Evolutionary conservation across 345 rosid genomes (phyloP).

Genomic region (Hibiscus tridactylites): DNA sequence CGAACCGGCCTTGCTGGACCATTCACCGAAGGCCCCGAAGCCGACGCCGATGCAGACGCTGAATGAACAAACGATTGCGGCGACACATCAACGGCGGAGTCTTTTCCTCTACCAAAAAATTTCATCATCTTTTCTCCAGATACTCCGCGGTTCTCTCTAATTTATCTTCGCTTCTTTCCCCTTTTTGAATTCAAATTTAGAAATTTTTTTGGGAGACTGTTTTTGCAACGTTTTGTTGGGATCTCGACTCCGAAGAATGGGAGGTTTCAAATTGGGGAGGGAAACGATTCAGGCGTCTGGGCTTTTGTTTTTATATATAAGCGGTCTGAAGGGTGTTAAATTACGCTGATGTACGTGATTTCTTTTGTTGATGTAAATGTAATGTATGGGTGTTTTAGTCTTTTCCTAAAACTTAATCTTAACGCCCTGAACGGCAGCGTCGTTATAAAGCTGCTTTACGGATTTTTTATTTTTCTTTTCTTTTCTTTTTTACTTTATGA

Average conservation of each 20-base stretch:
- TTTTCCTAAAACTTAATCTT: no score
- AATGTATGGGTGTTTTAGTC: no score
- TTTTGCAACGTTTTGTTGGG: no score
- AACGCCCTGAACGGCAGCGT: no score
- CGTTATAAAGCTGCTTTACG: no score
- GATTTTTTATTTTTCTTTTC: no score
- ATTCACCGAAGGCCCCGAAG: conserved; percentile 42
- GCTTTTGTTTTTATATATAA: background rate
- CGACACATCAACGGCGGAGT: conserved; percentile 26
- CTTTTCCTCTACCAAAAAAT: conserved; percentile 36
- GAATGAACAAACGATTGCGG: conserved; percentile 23
- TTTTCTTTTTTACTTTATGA: no score
- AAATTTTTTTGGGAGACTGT: no score
- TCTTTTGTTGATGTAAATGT: no score
- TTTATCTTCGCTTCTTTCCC: background rate
- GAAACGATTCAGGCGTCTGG: background rate
- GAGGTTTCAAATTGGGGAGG: conserved; percentile 25
- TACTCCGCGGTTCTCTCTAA: background rate
- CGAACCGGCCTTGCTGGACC: conserved; percentile 92
- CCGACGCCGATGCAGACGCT: conserved; percentile 22
- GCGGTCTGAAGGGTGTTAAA: no score
- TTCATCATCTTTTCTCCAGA: conserved; percentile 26
- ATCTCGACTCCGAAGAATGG: background rate
- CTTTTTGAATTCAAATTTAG: background rate
- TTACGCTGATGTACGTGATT: no score